phyloP scores from a whole-genome alignment of 2,329 filamentous ascomycete genomes.

The Paracoccidioides brasiliensis region DNA sequence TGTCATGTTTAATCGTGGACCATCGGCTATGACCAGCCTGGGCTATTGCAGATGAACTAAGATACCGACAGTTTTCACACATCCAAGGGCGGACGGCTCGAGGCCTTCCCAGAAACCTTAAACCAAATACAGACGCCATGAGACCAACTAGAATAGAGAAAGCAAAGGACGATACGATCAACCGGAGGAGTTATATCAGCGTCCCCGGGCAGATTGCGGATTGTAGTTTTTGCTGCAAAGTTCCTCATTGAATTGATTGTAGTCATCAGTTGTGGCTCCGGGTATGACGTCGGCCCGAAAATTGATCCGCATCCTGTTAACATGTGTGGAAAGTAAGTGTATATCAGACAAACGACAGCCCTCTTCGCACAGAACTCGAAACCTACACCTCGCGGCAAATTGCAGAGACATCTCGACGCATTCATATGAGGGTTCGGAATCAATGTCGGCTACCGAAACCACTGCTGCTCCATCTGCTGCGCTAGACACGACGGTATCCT shows the following conservation, averaged over 20 bases:
- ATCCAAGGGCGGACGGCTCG: constrained; percentile 7
- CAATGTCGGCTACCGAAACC: constrained; percentile 29
- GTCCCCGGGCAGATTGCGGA: no score
- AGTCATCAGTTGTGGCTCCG: neutral
- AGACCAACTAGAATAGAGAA: neutral
- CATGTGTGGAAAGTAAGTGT: neutral
- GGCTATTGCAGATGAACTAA: constrained; percentile 34
- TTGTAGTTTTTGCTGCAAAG: no score
- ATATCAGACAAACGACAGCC: neutral
- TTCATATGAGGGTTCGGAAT: constrained; percentile 4
- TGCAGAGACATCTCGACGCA: neutral
- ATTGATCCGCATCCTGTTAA: neutral
- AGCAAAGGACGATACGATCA: neutral
- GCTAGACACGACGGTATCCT: constrained; percentile 23
- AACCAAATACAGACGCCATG: constrained; percentile 8
- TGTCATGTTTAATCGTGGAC: constrained; percentile 94
- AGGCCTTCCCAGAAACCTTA: neutral
- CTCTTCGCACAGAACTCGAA: neutral
- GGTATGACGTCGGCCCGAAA: neutral
- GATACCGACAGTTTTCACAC: constrained; percentile 28
- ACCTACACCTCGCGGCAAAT: neutral
- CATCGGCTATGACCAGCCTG: constrained; percentile 76
- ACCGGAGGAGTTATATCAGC: neutral
- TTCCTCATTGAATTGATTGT: no score
- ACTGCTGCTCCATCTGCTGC: constrained; percentile 21